Conservation (phyloP, 2,329 filamentous ascomycete species). For the Alternaria brassicae region DNA sequence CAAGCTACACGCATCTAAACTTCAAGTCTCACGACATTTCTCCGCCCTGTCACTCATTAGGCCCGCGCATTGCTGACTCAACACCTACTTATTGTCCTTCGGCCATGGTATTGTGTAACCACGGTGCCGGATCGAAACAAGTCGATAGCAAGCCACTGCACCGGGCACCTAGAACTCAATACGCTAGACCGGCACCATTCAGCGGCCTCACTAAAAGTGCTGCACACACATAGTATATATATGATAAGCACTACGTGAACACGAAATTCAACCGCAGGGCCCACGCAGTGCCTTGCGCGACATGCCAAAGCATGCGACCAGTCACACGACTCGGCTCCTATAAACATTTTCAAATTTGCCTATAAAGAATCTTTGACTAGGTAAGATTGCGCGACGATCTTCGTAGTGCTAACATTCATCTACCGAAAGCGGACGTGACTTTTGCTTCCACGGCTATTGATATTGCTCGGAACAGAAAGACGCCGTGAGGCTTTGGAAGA, state of each 20-base stretch:
- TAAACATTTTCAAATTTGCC: too few relatives aligned
- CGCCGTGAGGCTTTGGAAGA: background rate
- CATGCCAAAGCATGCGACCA: background rate
- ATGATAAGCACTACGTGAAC: background rate
- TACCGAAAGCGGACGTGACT: background rate
- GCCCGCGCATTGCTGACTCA: background rate
- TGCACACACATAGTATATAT: background rate
- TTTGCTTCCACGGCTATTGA: background rate
- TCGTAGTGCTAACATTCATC: background rate
- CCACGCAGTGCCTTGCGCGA: background rate
- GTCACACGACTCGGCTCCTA: background rate
- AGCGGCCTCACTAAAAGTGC: background rate
- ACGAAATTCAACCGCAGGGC: background rate
- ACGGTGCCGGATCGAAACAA: slow-evolving; percentile 2
- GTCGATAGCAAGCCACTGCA: background rate
- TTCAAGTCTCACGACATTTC: background rate
- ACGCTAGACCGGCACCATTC: slow-evolving; percentile 2
- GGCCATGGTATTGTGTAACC: slow-evolving; percentile 1
- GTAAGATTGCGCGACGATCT: background rate
- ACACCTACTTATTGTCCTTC: background rate
- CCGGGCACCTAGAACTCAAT: background rate
- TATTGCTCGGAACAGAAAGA: background rate
- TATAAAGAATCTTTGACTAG: background rate
- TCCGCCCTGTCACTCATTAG: slow-evolving; percentile 1
- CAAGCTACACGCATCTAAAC: background rate